Evolutionary conservation across 2,329 filamentous ascomycete species (phyloP), one percentile per base, ranked within the genome.

Genomic region (Aspergillus arachidicola): DNA sequence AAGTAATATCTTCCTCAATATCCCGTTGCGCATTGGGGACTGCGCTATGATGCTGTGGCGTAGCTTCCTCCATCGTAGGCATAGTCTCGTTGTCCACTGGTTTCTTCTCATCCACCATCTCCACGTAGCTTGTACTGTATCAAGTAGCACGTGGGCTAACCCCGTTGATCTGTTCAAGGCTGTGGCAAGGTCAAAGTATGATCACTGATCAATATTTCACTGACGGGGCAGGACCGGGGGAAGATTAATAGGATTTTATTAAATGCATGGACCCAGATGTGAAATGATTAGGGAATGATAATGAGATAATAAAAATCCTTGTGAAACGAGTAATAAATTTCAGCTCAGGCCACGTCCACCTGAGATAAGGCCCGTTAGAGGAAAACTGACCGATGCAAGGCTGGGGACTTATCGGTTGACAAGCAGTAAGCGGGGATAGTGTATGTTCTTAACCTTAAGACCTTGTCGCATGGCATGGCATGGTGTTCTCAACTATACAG

Each of bases 391-490:
- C 43, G 56, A 58, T 58, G 30, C 28, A 58, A 34, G 56, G 43
- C 45, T 36, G 45, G 46, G 32, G 9, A 26, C 32, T 53, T 59
- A 59, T 59, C 58, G 28, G 46, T 59, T 54, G 58, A 59, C 48
- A 59, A 59, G n/a, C 38, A 38, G 51, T n/a, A 50, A 43, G 58
- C 58, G 48, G 58, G 58, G 58, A 59, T 59, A n/a, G 23, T 45
- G 32, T 28, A 38, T 38, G 48, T 41, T 55, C 51, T 55, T 55
- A 55, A 55, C 51, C 7, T 55, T 55, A 55, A 38, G 32, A 23
- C 21, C n/a, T 38, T 55, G 21, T 38, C 51, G 32, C 51, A 55
- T 41, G 51, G 51, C n/a, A 38, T 55, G 51, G 51, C 32, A 38
- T 55, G 51, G 51, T 38, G 32, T 51, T 34, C 51, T 55, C 32